Evolutionary conservation across 2,329 filamentous ascomycete genomes (phyloP), one percentile per base, ranked within the genome.

Genomic region (Biscogniauxia mediterranea): DNA sequence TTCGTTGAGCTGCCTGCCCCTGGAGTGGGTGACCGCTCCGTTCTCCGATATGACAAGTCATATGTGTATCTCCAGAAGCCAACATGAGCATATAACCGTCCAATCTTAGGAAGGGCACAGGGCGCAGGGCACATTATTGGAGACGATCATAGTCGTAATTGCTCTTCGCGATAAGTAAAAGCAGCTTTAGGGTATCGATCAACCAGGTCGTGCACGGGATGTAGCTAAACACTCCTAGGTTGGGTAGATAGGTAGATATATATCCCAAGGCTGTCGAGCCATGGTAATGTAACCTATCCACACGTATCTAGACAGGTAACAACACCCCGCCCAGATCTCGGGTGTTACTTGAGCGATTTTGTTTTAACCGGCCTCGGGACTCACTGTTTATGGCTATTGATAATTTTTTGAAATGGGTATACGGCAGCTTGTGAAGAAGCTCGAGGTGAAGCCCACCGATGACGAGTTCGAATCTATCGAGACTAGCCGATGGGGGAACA

Each of bases 401-500:
- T 13, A 13, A 13, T 23, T 6, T 4, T 32, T 32, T 13, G 11
- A 2, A 5, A 62, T 58, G 61, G 54, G 25, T 9, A 13, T 54
- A 19, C 20, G 46, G 19, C 26, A 32, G 15, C 25, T 61, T 20
- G 25, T 64, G 9, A 53, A 55, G 50, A 57, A 21, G 59, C 59
- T 64, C n/a, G 62, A 64, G 52, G 62, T 64, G 50, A 57, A 59
- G 52, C 59, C 62, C 13, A 59, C 56, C 26, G 62, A 64, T 52
- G 62, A 64, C 21, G 59, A 64, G 46, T 64, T 58, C 56, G 62
- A 64, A 42, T 38, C 62, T 9, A 61, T 64, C 57, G 56, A 52
- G 21, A 64, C 62, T 5, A 61, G 59, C 54, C 50, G 62, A 49
- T 64, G 62, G 62, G 62, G 62, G 13, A 64, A 64, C 54, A 54